Evolutionary conservation across 768 basidiomycete species (phyloP).

Genomic region (Royoungia palumana): DNA sequence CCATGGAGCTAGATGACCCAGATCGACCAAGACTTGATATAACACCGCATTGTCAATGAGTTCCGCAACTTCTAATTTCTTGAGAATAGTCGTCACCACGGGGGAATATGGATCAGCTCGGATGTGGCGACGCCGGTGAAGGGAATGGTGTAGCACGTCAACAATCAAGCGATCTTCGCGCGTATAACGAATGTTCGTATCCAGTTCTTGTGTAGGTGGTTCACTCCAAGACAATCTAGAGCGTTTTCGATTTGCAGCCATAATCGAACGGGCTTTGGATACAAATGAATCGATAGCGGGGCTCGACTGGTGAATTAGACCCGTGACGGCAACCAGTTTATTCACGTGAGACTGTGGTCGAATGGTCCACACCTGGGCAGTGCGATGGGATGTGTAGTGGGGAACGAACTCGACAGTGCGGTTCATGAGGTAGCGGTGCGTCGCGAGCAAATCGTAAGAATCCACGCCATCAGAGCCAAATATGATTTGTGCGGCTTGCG

Average conservation of each 20-base stretch:
- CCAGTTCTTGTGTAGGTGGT: slow-evolving; percentile 29
- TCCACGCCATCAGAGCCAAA: slow-evolving; percentile 23
- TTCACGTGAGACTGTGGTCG: slow-evolving; percentile 59
- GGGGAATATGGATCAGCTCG: slow-evolving; percentile 65
- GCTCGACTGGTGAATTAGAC: slow-evolving; percentile 43
- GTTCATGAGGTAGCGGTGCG: slow-evolving; percentile 66
- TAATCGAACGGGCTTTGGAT: slow-evolving; percentile 44
- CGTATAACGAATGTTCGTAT: slow-evolving; percentile 39
- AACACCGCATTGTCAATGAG: slow-evolving; percentile 28
- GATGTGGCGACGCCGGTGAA: slow-evolving; percentile 43
- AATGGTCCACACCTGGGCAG: slow-evolving; percentile 53
- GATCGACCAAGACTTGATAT: slow-evolving; percentile 53
- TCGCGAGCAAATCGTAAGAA: slow-evolving; percentile 41
- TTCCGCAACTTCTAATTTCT: slow-evolving; percentile 44
- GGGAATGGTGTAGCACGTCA: slow-evolving; percentile 52
- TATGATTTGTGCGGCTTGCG: slow-evolving; percentile 49
- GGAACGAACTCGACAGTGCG: slow-evolving; percentile 52
- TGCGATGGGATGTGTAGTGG: slow-evolving; percentile 41
- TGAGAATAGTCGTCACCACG: slow-evolving; percentile 54
- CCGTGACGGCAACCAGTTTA: slow-evolving; percentile 44
- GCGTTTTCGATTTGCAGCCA: slow-evolving; percentile 33
- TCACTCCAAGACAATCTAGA: slow-evolving; percentile 29
- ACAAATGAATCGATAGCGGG: slow-evolving; percentile 48
- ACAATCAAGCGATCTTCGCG: slow-evolving; percentile 55
- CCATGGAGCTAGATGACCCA: slow-evolving; percentile 82